phyloP scores from a whole-genome alignment of 495 filamentous ascomycete genomes.

The Daldinia decipiens region DNA sequence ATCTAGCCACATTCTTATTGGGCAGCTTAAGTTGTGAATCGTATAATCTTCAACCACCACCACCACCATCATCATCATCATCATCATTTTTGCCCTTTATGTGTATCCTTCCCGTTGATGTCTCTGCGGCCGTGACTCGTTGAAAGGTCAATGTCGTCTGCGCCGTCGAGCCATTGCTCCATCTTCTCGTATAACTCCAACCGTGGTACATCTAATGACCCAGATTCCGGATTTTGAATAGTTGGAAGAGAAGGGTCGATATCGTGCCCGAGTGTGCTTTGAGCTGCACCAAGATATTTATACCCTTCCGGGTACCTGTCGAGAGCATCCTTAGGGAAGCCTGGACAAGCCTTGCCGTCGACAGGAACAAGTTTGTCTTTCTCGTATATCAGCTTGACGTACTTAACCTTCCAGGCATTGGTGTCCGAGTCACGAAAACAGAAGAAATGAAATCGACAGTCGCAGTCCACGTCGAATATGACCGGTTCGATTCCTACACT shows the following conservation, averaged over 20 bases:
- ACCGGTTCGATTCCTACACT: slow-evolving; percentile 45
- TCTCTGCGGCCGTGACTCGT: neutral
- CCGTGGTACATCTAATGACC: slow-evolving; percentile 46
- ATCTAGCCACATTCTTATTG: neutral
- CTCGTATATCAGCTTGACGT: slow-evolving; percentile 73
- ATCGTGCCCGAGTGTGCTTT: slow-evolving; percentile 57
- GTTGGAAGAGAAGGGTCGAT: slow-evolving; percentile 56
- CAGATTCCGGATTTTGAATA: slow-evolving; percentile 32
- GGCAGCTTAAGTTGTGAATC: neutral
- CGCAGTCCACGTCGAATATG: slow-evolving; percentile 68
- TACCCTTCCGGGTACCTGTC: slow-evolving; percentile 65
- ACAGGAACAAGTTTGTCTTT: slow-evolving; percentile 73
- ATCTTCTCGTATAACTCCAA: slow-evolving; percentile 58
- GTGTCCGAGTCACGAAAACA: slow-evolving; percentile 57
- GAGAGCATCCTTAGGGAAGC: slow-evolving; percentile 59
- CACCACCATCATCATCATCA: neutral
- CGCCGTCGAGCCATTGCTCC: slow-evolving; percentile 57
- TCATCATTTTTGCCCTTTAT: slow-evolving; percentile 2
- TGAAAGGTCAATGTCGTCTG: slow-evolving; percentile 44
- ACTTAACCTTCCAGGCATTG: slow-evolving; percentile 65
- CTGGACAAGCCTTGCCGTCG: slow-evolving; percentile 62
- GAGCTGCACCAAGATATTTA: slow-evolving; percentile 62
- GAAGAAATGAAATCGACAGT: slow-evolving; percentile 73
- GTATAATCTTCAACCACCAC: neutral
- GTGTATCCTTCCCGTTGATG: slow-evolving; percentile 2